Evolutionary conservation across 2,329 filamentous ascomycete species (phyloP).

Genomic region (Calycina herbarum): DNA sequence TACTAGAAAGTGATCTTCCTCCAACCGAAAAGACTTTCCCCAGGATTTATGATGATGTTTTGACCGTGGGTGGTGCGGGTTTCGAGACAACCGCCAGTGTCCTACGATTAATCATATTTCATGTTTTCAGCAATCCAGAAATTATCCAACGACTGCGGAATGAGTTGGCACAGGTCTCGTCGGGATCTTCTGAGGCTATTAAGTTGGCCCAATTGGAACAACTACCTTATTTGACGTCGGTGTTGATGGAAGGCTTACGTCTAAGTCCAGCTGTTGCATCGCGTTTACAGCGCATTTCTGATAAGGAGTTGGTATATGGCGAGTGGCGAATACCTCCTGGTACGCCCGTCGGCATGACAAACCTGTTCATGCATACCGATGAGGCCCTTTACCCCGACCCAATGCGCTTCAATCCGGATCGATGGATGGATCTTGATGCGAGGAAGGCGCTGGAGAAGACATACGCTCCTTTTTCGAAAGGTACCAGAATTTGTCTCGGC

Average conservation of each 20-base stretch:
- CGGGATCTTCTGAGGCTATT: slow-evolving; percentile 24
- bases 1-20: slow-evolving; percentile 17
- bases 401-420: neutral
- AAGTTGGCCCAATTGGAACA: slow-evolving; percentile 25
- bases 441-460: slow-evolving; percentile 33
- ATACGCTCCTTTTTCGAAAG: slow-evolving; percentile 17
- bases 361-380: neutral
- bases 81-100: slow-evolving; percentile 40
- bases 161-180: slow-evolving; percentile 36
- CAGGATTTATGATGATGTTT: slow-evolving; percentile 38
- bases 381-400: slow-evolving; percentile 18
- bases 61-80: slow-evolving; percentile 37
- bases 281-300: neutral
- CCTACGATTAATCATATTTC: slow-evolving; percentile 38
- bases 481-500: slow-evolving; percentile 18
- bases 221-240: slow-evolving; percentile 34
- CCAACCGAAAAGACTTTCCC: neutral
- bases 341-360: neutral
- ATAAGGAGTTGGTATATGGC: neutral
- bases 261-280: slow-evolving; percentile 6
- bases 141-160: slow-evolving; percentile 34
- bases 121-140: slow-evolving; percentile 38
- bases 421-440: slow-evolving; percentile 3
- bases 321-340: neutral
- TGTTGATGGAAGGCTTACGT: slow-evolving; percentile 35